phyloP scores from a whole-genome alignment of 2,329 filamentous ascomycete species.

The Cytospora schulzeri region DNA sequence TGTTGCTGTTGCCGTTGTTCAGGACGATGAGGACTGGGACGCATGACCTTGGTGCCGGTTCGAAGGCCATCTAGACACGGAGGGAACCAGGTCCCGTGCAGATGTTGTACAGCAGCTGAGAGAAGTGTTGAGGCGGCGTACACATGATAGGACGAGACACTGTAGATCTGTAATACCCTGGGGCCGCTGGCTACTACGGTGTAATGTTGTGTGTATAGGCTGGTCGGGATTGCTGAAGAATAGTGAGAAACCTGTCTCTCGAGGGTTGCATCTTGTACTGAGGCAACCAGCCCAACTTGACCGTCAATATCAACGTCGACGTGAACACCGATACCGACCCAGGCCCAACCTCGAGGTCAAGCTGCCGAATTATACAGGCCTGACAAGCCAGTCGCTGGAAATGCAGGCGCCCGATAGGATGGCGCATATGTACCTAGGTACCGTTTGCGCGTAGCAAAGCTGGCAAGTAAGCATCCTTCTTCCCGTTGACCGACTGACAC shows the following conservation, averaged over 20 bases:
- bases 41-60: background rate
- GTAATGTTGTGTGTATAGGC: background rate
- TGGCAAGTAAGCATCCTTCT: background rate
- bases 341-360: background rate
- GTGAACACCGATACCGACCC: background rate
- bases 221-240: background rate
- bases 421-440: background rate
- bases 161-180: background rate
- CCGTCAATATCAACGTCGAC: background rate
- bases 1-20: background rate
- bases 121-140: background rate
- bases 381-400: background rate
- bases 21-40: background rate
- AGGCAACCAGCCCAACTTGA: background rate
- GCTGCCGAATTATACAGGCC: background rate
- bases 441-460: no score
- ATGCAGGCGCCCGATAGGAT: constrained; percentile 12
- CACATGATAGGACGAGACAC: background rate
- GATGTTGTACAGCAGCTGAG: background rate
- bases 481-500: no score
- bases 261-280: background rate
- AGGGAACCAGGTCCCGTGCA: background rate
- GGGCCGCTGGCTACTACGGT: background rate
- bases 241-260: background rate
- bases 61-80: background rate